phyloP scores from a whole-genome alignment of 1,139 yeast genomes.

The Nematodospora anomalae region DNA sequence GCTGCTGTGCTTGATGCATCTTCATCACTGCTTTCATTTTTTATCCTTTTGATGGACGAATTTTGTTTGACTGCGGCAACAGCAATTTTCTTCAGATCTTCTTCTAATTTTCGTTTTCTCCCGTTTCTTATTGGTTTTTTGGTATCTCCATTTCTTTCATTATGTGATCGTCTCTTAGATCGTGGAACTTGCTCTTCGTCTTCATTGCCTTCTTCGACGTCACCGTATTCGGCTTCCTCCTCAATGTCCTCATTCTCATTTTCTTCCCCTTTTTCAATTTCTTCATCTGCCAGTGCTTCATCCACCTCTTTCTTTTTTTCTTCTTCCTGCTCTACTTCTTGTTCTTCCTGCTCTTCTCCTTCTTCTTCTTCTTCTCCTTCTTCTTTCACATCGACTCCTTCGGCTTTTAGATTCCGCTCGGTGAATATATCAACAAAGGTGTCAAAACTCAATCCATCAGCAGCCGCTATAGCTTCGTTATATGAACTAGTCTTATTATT shows the following conservation, averaged over 20 bases:
- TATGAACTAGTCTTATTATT: slow-evolving; percentile 32
- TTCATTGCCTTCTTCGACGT: slow-evolving; percentile 11
- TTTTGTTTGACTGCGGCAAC: slow-evolving; percentile 15
- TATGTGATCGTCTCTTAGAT: slow-evolving; percentile 9
- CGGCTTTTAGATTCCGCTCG: slow-evolving; percentile 24
- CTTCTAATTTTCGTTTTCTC: slow-evolving; percentile 10
- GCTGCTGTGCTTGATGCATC: slow-evolving; percentile 9
- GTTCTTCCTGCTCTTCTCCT: slow-evolving; percentile 26
- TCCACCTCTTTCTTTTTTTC: slow-evolving; percentile 20
- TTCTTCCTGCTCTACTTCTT: slow-evolving; percentile 15
- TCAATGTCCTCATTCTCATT: slow-evolving; percentile 12
- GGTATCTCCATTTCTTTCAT: slow-evolving; percentile 3
- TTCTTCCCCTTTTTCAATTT: slow-evolving; percentile 15
- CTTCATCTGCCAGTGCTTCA: slow-evolving; percentile 14
- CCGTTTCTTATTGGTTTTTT: slow-evolving; percentile 3
- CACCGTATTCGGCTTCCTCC: slow-evolving; percentile 13
- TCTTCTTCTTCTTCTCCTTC: slow-evolving; percentile 31
- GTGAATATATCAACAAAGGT: slow-evolving; percentile 36
- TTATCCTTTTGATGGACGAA: slow-evolving; percentile 10
- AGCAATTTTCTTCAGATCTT: slow-evolving; percentile 17
- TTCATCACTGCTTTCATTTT: slow-evolving; percentile 14
- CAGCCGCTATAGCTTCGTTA: slow-evolving; percentile 42
- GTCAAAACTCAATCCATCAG: slow-evolving; percentile 40
- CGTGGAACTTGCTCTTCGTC: slow-evolving; percentile 1
- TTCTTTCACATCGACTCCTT: slow-evolving; percentile 29